These are phyloP conservation scores for Ceratocystis lukuohia DNA, from an alignment of 2,329 filamentous ascomycete species.

Conservation along the genomic window DNA sequence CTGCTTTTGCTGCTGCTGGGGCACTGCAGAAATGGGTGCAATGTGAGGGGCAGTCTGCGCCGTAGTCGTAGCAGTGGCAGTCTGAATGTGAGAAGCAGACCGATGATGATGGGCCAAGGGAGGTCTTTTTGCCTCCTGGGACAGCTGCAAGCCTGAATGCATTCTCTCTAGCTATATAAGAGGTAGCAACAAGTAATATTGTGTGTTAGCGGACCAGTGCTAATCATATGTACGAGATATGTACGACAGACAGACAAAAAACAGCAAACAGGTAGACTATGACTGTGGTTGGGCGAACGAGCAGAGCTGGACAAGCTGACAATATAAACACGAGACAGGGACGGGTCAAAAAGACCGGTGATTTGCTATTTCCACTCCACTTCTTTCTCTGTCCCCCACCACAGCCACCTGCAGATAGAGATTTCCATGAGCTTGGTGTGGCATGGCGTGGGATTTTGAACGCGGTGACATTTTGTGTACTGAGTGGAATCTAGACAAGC, in stretches of 20 bases:
- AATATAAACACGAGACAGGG: conserved; percentile 3
- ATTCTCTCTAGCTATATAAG: conserved; percentile 14
- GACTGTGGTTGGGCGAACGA: not conserved
- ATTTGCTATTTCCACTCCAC: not conserved
- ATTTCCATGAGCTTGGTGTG: not conserved
- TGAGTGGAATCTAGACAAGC: conserved; percentile 1
- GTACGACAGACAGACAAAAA: not conserved
- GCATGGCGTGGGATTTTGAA: conserved; percentile 6
- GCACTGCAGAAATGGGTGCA: not conserved
- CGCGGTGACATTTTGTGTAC: not conserved
- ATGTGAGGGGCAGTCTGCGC: not conserved
- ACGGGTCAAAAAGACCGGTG: not conserved
- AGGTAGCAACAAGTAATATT: not conserved
- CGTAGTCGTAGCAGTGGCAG: no score
- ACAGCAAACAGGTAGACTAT: not conserved
- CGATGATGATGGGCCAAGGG: conserved; percentile 8
- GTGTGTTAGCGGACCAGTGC: conserved; percentile 5
- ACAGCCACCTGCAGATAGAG: not conserved
- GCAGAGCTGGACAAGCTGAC: conserved; percentile 7
- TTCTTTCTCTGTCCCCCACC: not conserved
- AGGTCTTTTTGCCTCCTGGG: conserved; percentile 12
- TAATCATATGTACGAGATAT: not conserved
- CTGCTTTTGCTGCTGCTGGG: not conserved
- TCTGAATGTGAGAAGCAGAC: conserved; percentile 3
- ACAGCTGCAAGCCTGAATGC: conserved; percentile 8